phyloP scores from a whole-genome alignment of 2,329 filamentous ascomycete genomes.

The Coccinonectria pachysandricola region DNA sequence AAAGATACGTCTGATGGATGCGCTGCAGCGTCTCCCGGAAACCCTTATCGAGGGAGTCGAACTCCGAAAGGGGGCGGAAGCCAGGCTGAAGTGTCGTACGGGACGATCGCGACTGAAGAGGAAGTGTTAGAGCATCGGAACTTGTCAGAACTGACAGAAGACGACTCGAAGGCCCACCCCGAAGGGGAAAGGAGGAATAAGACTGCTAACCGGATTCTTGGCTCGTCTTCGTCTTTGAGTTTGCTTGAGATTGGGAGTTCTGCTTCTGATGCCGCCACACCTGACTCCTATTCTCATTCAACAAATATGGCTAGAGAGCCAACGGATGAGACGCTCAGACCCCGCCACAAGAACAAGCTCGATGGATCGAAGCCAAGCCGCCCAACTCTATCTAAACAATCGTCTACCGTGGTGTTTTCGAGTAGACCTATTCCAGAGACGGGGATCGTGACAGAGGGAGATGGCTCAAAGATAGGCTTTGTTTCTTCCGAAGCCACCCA shows the following conservation, averaged over 20 bases:
- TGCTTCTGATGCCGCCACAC: too few relatives aligned
- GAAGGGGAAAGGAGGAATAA: too few relatives aligned
- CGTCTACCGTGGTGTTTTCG: conserved; percentile 53
- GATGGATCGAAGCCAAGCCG: conserved; percentile 20
- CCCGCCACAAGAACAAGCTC: background rate
- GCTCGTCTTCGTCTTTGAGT: too few relatives aligned
- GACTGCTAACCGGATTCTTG: too few relatives aligned
- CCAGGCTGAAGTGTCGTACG: conserved; percentile 18
- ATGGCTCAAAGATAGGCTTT: conserved; percentile 58
- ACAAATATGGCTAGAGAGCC: too few relatives aligned
- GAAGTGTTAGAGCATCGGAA: conserved; percentile 12
- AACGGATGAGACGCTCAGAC: too few relatives aligned
- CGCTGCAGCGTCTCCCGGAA: too few relatives aligned
- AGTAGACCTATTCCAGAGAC: conserved; percentile 65
- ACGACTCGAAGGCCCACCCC: too few relatives aligned
- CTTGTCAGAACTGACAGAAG: too few relatives aligned
- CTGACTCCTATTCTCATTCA: too few relatives aligned
- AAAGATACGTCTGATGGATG: conserved; percentile 4
- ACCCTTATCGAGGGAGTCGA: conserved; percentile 7
- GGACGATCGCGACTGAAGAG: conserved; percentile 22
- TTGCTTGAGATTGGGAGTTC: too few relatives aligned
- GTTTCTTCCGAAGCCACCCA: conserved; percentile 25
- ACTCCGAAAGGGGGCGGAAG: conserved; percentile 6
- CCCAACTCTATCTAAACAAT: conserved; percentile 41
- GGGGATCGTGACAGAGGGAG: conserved; percentile 53